Evolutionary conservation across 106 monocot species (phyloP).

Genomic region (Allium sativum): DNA sequence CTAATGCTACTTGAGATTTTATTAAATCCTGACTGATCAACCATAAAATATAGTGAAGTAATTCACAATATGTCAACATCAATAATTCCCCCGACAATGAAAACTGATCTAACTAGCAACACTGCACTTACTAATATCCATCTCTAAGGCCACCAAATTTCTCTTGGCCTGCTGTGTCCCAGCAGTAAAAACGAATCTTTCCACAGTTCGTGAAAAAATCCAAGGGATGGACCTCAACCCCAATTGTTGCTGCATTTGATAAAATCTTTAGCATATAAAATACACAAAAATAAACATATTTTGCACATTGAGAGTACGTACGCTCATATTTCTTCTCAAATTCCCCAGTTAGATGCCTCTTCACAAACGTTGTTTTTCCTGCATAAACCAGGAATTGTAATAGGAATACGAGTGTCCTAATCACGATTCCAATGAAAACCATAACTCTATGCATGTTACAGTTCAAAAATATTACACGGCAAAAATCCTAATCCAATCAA

Average conservation of each 20-base stretch:
- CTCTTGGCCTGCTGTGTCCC: constrained; percentile 72
- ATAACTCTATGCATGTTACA: neutral
- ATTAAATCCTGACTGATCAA: too few species aligned
- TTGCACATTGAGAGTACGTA: neutral
- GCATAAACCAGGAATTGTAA: neutral
- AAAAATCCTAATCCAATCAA: neutral
- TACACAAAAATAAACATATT: neutral
- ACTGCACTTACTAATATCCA: constrained; percentile 52
- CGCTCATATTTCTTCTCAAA: constrained; percentile 29
- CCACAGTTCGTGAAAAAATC: constrained; percentile 62
- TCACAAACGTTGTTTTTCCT: constrained; percentile 19
- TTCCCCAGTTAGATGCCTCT: constrained; percentile 20
- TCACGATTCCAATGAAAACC: neutral
- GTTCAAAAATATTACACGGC: neutral
- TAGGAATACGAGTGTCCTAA: too few species aligned
- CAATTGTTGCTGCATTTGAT: constrained; percentile 42
- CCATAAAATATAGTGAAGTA: too few species aligned
- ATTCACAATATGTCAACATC: too few species aligned
- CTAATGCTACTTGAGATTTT: too few species aligned
- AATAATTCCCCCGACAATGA: too few species aligned
- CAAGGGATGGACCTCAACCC: constrained; percentile 66
- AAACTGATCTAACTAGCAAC: too few species aligned
- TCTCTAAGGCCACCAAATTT: constrained; percentile 69
- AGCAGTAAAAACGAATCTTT: constrained; percentile 59
- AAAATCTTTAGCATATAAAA: neutral